Base-by-base conservation (phyloP, 495 filamentous ascomycete species). In the Penicillium daleae region DNA sequence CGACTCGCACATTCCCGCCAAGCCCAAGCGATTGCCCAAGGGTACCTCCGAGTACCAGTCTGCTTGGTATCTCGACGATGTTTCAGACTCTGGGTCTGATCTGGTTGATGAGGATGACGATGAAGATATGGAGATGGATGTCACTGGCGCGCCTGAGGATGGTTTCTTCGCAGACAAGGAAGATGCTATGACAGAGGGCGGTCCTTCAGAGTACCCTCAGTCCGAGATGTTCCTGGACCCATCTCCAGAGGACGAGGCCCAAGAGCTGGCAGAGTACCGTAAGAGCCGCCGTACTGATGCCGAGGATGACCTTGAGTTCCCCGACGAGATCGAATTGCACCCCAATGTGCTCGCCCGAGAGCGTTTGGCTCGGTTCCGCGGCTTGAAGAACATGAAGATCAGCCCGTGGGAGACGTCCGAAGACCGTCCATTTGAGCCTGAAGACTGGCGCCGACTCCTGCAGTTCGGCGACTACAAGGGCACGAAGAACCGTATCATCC, bases 41-140 rank as follows among this genome's bases (percentile, higher is more conserved):
- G 95, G 95, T 55, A 99, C 95, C 24, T 98, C 95, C 6, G 83
- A 87, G 29, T 98, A 98, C 70, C 95, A 99, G 75, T 82, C 92
- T 9, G 92, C 94, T 8, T 99, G 95, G 95, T 97, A 87, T 68
- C 74, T 99, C 37, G 90, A 87, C 17, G 92, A 96, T 66, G 86
- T 91, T 40, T 92, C 90, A 3, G 92, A 97, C 71, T 93, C 91
- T 31, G 93, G 88, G 51, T 96, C 92, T 9, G 93, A 96, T 59
- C 83, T 90, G 66, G 82, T 89, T 55, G 92, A 96, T 66, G 80
- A 89, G 6, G 78, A 82, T 37, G 65, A 80, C 21, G 76, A 79
- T 50, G 61, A 80, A 40, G 76, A 79, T 1, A 82, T 85, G 74
- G 81, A 80, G 3, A 71, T 80, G 66, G 81, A 83, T 65, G 71